These are phyloP conservation scores for Drechslerella dactyloides DNA, from an alignment of 2,329 filamentous ascomycete species.

Conservation along the genomic window DNA sequence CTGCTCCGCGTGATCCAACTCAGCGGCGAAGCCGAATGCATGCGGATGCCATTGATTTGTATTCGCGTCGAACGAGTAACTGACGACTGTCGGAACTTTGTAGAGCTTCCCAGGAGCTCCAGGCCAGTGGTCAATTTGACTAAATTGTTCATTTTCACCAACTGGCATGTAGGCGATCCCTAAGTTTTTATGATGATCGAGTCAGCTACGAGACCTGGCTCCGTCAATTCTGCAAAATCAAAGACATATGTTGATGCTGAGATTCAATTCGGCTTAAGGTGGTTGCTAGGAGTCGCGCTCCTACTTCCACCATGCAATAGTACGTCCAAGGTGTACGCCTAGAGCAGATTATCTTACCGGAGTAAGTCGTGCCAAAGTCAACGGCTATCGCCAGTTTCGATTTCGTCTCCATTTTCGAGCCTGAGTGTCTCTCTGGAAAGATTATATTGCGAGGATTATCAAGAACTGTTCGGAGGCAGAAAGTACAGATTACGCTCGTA, in stretches of 20 bases:
- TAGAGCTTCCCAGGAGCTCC: slow-evolving; percentile 32
- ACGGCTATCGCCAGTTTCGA: slow-evolving; percentile 24
- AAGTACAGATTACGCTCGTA: too few relatives aligned
- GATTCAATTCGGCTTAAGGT: too few relatives aligned
- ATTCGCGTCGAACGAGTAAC: slow-evolving; percentile 10
- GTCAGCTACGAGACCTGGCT: background rate
- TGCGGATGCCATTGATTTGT: slow-evolving; percentile 8
- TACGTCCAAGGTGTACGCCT: background rate
- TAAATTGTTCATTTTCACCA: slow-evolving; percentile 37
- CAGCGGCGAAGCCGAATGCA: slow-evolving; percentile 36
- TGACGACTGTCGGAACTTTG: slow-evolving; percentile 38
- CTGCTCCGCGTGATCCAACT: slow-evolving; percentile 8
- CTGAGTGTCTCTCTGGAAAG: background rate
- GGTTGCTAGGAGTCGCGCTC: too few relatives aligned
- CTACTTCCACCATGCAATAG: too few relatives aligned
- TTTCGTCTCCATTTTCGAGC: background rate
- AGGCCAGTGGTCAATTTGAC: slow-evolving; percentile 39
- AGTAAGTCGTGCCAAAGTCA: slow-evolving; percentile 41
- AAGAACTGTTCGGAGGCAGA: too few relatives aligned
- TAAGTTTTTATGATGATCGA: background rate
- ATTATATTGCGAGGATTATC: too few relatives aligned
- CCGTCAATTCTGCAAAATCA: too few relatives aligned
- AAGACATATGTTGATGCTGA: too few relatives aligned
- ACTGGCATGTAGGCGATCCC: slow-evolving; percentile 41
- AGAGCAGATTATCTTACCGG: slow-evolving; percentile 16